These are phyloP conservation scores for Cystofilobasidium capitatum DNA, from an alignment of 768 basidiomycete species.

Conservation along the genomic window DNA sequence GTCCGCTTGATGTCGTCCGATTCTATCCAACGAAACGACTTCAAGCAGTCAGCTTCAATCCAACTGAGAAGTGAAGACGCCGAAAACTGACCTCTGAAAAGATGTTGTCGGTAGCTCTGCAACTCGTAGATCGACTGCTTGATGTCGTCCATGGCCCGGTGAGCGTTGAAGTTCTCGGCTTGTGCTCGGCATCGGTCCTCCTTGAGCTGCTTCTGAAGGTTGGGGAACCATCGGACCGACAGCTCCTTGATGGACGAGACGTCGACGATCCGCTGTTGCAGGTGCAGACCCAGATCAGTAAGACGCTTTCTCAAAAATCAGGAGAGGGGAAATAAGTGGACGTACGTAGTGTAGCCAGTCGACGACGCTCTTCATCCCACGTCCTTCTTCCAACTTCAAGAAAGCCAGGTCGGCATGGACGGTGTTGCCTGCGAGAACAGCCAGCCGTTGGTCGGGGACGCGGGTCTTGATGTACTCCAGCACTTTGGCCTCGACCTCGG, in stretches of 20 bases:
- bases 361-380: constrained; percentile 69
- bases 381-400: constrained; percentile 17
- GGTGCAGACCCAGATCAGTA: not conserved
- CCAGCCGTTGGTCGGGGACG: constrained; percentile 51
- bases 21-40: not conserved
- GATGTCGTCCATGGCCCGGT: constrained; percentile 27
- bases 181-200: constrained; percentile 9
- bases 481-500: constrained; percentile 53
- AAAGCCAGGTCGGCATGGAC: constrained; percentile 52
- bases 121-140: constrained; percentile 21
- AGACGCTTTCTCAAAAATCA: no score
- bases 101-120: constrained; percentile 8
- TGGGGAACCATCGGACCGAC: not conserved
- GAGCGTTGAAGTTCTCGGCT: not conserved
- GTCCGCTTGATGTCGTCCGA: not conserved
- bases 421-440: constrained; percentile 55
- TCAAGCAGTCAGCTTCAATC: not conserved
- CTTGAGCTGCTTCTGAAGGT: not conserved
- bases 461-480: constrained; percentile 72
- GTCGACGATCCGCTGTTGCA: constrained; percentile 42
- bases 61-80: not conserved
- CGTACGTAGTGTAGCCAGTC: constrained; percentile 39
- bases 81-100: constrained; percentile 3
- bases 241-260: constrained; percentile 18
- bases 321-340: not conserved